Conservation (phyloP, 768 basidiomycete genomes). For the Mycena sanguinolenta region DNA sequence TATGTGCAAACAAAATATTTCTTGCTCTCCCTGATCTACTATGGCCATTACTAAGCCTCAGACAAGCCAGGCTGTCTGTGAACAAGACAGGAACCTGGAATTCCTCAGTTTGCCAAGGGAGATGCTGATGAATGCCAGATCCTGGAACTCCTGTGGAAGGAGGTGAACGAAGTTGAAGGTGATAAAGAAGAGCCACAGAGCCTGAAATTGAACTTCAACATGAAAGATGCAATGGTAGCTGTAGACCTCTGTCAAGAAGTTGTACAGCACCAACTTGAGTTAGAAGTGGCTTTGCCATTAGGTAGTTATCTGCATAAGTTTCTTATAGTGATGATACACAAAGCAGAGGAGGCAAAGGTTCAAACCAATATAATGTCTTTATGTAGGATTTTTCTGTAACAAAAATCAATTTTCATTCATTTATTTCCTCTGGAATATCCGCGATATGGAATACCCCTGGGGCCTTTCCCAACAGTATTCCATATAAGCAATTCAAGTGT, state of each 20-base stretch:
- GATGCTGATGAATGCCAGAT: not conserved
- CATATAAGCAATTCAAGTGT: constrained; percentile 23
- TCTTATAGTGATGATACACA: not conserved
- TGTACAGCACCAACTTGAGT: not conserved
- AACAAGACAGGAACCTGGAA: too few relatives aligned
- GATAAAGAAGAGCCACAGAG: not conserved
- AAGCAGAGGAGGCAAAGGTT: constrained; percentile 6
- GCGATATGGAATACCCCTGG: constrained; percentile 19
- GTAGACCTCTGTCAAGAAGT: not conserved
- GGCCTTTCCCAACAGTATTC: constrained; percentile 25
- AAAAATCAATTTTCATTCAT: constrained; percentile 4
- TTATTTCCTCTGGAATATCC: constrained; percentile 20
- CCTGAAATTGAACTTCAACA: not conserved
- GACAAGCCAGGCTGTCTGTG: too few relatives aligned
- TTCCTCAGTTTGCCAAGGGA: not conserved
- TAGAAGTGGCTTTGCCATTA: not conserved
- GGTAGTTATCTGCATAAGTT: not conserved
- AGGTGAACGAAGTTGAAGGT: not conserved
- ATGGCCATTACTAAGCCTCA: too few relatives aligned
- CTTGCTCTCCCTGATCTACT: too few relatives aligned
- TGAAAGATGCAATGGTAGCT: not conserved
- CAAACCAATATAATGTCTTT: constrained; percentile 3
- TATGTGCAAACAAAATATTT: too few relatives aligned
- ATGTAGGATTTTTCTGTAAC: not conserved
- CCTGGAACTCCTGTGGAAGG: not conserved